Conservation (phyloP, 1,284 basidiomycete genomes). For the Mycosarcoma maydis region DNA sequence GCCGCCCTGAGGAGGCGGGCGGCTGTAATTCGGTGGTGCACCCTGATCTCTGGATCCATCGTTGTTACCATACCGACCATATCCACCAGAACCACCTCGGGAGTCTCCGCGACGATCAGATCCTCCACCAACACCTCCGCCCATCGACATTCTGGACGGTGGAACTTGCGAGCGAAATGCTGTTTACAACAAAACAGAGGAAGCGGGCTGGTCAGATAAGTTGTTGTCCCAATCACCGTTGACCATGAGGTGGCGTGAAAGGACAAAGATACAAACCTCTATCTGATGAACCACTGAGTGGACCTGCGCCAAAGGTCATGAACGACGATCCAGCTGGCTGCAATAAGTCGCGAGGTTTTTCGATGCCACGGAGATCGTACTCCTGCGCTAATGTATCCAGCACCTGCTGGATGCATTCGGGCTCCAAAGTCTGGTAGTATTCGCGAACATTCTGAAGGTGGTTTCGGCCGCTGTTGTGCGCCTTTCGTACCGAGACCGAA, state of each 20-base stretch:
- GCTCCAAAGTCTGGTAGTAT: slow-evolving; percentile 93
- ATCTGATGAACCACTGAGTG: slow-evolving; percentile 40
- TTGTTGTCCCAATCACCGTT: background rate
- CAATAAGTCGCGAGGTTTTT: slow-evolving; percentile 51
- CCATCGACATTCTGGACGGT: slow-evolving; percentile 23
- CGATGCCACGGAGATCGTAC: slow-evolving; percentile 73
- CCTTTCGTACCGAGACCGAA: slow-evolving; percentile 80
- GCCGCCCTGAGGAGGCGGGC: slow-evolving; percentile 25
- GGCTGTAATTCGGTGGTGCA: slow-evolving; percentile 30
- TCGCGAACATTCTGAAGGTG: slow-evolving; percentile 95
- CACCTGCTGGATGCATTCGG: slow-evolving; percentile 93
- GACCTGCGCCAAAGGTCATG: slow-evolving; percentile 52
- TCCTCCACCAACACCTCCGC: slow-evolving; percentile 4
- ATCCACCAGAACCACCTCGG: slow-evolving; percentile 14
- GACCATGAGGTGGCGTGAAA: background rate
- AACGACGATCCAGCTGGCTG: slow-evolving; percentile 41
- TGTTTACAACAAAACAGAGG: background rate
- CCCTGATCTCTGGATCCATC: slow-evolving; percentile 22
- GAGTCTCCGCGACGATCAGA: slow-evolving; percentile 6
- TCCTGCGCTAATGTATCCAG: slow-evolving; percentile 93
- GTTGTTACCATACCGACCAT: slow-evolving; percentile 21
- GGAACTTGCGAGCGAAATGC: slow-evolving; percentile 38
- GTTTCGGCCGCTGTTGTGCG: slow-evolving; percentile 96
- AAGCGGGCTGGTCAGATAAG: background rate
- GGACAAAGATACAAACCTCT: slow-evolving; percentile 17